Percentiles rank a stretch among this genome's conserved stretches.
Conservation (phyloP, 1,284 basidiomycete species). For the Heterobasidion annosum region DNA sequence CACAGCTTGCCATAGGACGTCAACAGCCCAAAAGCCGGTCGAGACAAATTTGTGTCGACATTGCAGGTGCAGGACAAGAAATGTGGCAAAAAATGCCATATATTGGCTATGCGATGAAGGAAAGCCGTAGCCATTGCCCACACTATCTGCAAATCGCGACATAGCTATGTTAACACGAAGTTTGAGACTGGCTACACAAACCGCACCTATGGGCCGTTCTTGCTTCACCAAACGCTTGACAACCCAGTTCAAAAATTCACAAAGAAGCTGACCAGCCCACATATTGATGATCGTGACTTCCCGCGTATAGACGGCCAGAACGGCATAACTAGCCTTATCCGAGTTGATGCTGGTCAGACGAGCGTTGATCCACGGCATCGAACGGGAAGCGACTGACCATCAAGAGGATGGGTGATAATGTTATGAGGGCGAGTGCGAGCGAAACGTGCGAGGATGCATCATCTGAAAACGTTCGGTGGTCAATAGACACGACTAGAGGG, state of each 20-base stretch:
- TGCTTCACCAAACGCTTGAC: conserved; percentile 66
- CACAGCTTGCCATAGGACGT: conserved; percentile 33
- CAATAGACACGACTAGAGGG: background rate
- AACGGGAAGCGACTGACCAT: conserved; percentile 38
- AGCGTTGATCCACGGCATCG: background rate
- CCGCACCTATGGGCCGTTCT: conserved; percentile 58
- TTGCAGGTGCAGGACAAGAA: conserved; percentile 66
- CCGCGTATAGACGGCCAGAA: conserved; percentile 65
- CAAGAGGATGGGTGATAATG: conserved; percentile 66
- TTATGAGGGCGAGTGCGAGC: conserved; percentile 56
- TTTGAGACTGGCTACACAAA: background rate
- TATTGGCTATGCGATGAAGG: conserved; percentile 86
- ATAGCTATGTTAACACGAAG: background rate
- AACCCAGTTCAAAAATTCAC: conserved; percentile 65
- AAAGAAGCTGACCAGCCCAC: conserved; percentile 73
- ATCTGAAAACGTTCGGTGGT: conserved; percentile 31
- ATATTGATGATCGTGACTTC: conserved; percentile 75
- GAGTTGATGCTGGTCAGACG: background rate
- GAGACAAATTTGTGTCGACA: conserved; percentile 59
- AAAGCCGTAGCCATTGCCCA: conserved; percentile 77
- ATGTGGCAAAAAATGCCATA: conserved; percentile 80
- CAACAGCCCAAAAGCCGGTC: conserved; percentile 40
- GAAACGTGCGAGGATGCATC: conserved; percentile 58
- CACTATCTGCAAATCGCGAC: conserved; percentile 28
- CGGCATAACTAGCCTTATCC: conserved; percentile 67